Evolutionary conservation across 2,329 filamentous ascomycete species (phyloP).

Genomic region (Claviceps spartinae): DNA sequence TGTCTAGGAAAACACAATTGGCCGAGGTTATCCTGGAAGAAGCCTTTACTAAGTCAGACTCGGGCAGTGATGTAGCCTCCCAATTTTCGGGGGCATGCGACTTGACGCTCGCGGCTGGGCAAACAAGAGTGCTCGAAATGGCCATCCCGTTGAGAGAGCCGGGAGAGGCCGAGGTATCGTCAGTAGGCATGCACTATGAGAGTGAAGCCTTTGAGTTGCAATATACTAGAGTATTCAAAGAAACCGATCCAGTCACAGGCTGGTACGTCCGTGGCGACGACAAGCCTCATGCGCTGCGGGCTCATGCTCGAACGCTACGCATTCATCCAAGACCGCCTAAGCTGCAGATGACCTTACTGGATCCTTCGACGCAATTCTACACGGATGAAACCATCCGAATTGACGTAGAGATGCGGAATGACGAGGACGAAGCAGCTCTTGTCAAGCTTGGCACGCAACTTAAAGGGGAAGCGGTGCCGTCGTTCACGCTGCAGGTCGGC

Average conservation of each 20-base stretch:
- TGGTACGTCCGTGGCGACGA: slow-evolving; percentile 36
- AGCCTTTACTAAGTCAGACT: slow-evolving; percentile 10
- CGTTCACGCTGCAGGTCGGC: slow-evolving; percentile 27
- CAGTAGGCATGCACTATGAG: slow-evolving; percentile 48
- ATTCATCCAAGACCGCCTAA: slow-evolving; percentile 86
- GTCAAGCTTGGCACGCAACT: slow-evolving; percentile 58
- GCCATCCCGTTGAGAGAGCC: slow-evolving; percentile 65
- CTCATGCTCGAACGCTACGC: slow-evolving; percentile 44
- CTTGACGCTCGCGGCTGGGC: slow-evolving; percentile 51
- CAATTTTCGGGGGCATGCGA: slow-evolving; percentile 43
- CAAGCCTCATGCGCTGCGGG: slow-evolving; percentile 33
- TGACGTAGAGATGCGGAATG: slow-evolving; percentile 59
- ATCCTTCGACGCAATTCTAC: slow-evolving; percentile 61
- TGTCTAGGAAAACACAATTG: slow-evolving; percentile 8
- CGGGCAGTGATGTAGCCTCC: slow-evolving; percentile 18
- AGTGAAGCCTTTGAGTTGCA: slow-evolving; percentile 53
- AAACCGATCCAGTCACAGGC: slow-evolving; percentile 25
- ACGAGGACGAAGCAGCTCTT: slow-evolving; percentile 66
- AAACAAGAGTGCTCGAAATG: slow-evolving; percentile 58
- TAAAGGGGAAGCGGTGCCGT: slow-evolving; percentile 41
- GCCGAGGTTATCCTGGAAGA: slow-evolving; percentile 16
- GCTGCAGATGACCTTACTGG: slow-evolving; percentile 57
- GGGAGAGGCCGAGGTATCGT: slow-evolving; percentile 56
- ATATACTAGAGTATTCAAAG: slow-evolving; percentile 44
- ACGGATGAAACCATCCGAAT: slow-evolving; percentile 65